Evolutionary conservation across 2,329 filamentous ascomycete species (phyloP), one percentile per base, ranked within the genome.

Genomic region (Geosmithia morbida): DNA sequence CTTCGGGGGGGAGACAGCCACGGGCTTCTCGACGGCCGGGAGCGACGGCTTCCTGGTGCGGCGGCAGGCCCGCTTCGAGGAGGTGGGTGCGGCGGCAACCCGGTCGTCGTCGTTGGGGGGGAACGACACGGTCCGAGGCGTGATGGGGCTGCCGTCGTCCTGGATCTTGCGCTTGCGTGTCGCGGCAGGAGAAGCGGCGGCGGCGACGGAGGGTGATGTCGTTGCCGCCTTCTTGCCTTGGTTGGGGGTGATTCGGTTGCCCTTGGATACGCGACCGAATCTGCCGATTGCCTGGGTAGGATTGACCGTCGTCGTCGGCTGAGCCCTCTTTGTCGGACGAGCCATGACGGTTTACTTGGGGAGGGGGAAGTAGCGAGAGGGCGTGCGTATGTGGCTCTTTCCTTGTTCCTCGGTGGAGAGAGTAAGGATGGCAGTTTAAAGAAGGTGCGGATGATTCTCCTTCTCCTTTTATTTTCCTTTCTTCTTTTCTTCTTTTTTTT

Each of bases 231-330:
- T 66, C 53, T 70, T 68, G 33, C 55, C 42, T 8, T 61, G 53
- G n/a, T 61, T 53, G 17, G 48, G 41, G 42, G 58, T 56, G 16
- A 51, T 49, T 18, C 56, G 18, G 45, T 59, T 54, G 19, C 56
- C 55, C 59, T 75, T 76, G 33, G 70, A 72, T 44, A 74, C 59
- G 47, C 70, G 71, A 43, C 66, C 55, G 54, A 73, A 75, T 55
- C 53, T 64, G 59, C 57, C 62, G 48, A 75, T 72, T 52, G 33
- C 11, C 11, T 37, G 33, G 33, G 33, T 11, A 13, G 33, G 33
- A 3, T 11, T 37, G 33, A 16, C 33, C 11, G 58, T 52, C 8
- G 47, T 40, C 19, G 39, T 45, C n/a, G 43, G 20, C 29, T 47
- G 42, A 18, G 46, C 30, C 37, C 48, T 48, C 26, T 45, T 49